These are phyloP conservation scores for Ceriops tagal DNA, from an alignment of 345 rosid species.

Conservation along the genomic window DNA sequence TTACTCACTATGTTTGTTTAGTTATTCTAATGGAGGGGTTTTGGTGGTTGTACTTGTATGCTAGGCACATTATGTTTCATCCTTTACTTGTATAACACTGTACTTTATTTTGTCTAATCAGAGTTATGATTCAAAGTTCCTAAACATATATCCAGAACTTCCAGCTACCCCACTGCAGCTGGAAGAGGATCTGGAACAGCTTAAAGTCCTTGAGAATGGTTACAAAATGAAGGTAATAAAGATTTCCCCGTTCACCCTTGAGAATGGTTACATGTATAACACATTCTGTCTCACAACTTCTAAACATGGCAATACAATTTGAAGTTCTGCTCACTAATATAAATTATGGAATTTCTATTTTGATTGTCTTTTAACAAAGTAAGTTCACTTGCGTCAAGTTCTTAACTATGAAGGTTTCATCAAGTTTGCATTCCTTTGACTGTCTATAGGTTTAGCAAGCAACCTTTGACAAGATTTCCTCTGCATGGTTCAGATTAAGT, in stretches of 20 bases:
- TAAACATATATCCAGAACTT: constrained; percentile 76
- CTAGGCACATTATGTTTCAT: background rate
- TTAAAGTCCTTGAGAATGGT: constrained; percentile 95
- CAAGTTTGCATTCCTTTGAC: background rate
- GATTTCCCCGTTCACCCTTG: background rate
- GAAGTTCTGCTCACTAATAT: too few relatives aligned
- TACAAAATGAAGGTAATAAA: constrained; percentile 84
- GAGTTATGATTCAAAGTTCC: constrained; percentile 90
- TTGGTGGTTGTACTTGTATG: background rate
- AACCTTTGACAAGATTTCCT: background rate
- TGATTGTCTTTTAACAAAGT: too few relatives aligned
- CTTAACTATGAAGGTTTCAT: background rate
- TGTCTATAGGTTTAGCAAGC: background rate
- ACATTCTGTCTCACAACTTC: too few relatives aligned
- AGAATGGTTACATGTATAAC: too few relatives aligned
- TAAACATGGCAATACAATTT: too few relatives aligned
- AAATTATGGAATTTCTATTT: too few relatives aligned
- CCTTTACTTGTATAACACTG: background rate
- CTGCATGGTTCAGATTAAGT: background rate
- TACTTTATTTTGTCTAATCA: constrained; percentile 23
- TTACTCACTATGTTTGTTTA: background rate
- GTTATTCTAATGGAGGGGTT: background rate
- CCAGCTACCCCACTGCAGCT: constrained; percentile 80
- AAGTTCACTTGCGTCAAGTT: too few relatives aligned
- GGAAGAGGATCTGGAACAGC: constrained; percentile 97